phyloP scores from a whole-genome alignment of 1,139 yeast genomes.

The Scheffersomyces stambukii region DNA sequence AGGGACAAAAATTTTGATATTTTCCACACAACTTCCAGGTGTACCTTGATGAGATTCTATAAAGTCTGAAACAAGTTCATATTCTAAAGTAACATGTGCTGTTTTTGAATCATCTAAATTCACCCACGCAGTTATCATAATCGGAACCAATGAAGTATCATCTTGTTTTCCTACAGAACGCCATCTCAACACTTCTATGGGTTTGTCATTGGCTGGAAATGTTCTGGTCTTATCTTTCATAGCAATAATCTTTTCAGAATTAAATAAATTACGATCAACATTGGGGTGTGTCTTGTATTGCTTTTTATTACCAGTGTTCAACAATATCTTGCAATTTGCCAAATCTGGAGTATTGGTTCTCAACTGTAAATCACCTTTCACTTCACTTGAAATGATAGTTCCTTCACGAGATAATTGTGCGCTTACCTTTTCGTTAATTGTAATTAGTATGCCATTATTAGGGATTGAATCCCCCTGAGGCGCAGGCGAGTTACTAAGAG shows the following conservation, averaged over 20 bases:
- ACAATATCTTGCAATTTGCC: constrained; percentile 60
- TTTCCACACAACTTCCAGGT: constrained; percentile 40
- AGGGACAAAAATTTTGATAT: constrained; percentile 66
- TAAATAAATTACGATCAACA: constrained; percentile 75
- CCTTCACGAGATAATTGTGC: constrained; percentile 88
- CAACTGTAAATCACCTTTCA: constrained; percentile 87
- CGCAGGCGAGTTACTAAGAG: constrained; percentile 23
- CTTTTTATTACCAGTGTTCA: constrained; percentile 47
- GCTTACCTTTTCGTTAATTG: constrained; percentile 71
- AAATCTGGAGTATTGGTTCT: constrained; percentile 73
- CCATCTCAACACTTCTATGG: constrained; percentile 92
- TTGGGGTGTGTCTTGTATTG: constrained; percentile 95
- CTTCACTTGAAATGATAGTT: constrained; percentile 64
- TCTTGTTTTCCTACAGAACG: constrained; percentile 62
- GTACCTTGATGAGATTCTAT: constrained; percentile 25
- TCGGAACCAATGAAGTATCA: constrained; percentile 58
- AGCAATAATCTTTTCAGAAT: constrained; percentile 53
- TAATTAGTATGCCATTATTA: constrained; percentile 76
- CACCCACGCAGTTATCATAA: constrained; percentile 84
- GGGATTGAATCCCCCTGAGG: constrained; percentile 29
- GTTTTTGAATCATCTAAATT: constrained; percentile 51
- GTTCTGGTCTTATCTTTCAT: constrained; percentile 74
- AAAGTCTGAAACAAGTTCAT: constrained; percentile 56
- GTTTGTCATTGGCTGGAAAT: constrained; percentile 89
- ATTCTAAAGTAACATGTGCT: constrained; percentile 81